These are phyloP conservation scores for Aspergillus sp. DNA, from an alignment of 2,329 filamentous ascomycete species.

Conservation along the genomic window DNA sequence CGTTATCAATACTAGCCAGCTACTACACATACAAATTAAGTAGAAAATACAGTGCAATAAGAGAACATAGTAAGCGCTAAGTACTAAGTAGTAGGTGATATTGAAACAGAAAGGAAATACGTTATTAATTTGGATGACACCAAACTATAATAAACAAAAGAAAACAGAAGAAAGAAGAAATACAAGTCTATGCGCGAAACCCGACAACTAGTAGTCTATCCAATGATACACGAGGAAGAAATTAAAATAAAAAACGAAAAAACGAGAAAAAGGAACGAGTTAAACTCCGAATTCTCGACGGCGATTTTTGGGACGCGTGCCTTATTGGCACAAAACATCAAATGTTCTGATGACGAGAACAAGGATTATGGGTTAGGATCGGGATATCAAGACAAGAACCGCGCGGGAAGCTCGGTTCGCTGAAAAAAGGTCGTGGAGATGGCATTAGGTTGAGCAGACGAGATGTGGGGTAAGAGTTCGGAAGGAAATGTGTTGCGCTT, in stretches of 20 bases:
- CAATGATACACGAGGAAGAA: conserved; percentile 24
- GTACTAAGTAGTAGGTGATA: neutral
- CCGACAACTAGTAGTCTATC: conserved; percentile 25
- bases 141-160: neutral
- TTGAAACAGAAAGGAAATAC: conserved; percentile 9
- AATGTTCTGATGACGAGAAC: neutral
- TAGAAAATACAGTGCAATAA: neutral
- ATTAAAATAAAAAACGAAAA: conserved; percentile 17
- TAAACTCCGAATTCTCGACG: no score
- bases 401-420: neutral
- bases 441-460: conserved; percentile 13
- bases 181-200: conserved; percentile 18
- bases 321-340: neutral
- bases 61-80: neutral
- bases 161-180: conserved; percentile 11
- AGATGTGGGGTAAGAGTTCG: conserved; percentile 1
- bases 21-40: neutral
- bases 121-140: neutral
- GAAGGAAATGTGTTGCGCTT: conserved; percentile 14
- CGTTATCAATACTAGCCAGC: neutral
- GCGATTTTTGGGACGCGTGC: neutral
- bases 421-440: conserved; percentile 17
- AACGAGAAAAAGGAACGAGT: neutral
- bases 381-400: conserved; percentile 4
- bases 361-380: neutral